Percentiles rank a stretch among this genome's conserved stretches.
phyloP scores from a whole-genome alignment of 495 filamentous ascomycete species.

The Aspergillus mulundensis region DNA sequence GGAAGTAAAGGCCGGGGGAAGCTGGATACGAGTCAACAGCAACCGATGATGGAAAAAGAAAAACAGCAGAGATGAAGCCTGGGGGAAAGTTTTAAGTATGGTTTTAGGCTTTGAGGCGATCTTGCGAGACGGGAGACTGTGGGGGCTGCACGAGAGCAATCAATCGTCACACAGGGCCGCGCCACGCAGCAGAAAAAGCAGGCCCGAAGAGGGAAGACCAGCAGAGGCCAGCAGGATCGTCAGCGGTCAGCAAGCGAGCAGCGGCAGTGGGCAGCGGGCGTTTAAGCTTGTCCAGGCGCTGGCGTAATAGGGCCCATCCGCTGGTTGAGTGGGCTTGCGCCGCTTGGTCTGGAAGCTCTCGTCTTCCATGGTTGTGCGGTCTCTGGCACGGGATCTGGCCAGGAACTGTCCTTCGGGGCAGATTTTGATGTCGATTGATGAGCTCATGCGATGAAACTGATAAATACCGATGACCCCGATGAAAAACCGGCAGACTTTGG shows the following conservation, averaged over 20 bases:
- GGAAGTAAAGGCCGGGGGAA: background rate
- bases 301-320: conserved; percentile 16
- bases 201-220: background rate
- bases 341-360: conserved; percentile 30
- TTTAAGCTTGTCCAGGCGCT: conserved; percentile 19
- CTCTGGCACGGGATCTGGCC: conserved; percentile 2
- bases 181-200: background rate
- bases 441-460: background rate
- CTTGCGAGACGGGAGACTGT: conserved; percentile 11
- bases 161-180: conserved; percentile 6
- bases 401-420: background rate
- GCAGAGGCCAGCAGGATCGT: background rate
- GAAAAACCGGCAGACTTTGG: background rate
- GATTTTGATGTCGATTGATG: background rate
- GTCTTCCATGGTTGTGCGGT: conserved; percentile 8
- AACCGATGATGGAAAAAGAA: conserved; percentile 4
- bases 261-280: background rate
- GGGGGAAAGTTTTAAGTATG: conserved; percentile 12
- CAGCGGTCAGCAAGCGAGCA: background rate
- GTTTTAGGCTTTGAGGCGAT: conserved; percentile 11
- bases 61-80: background rate
- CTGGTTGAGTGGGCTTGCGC: conserved; percentile 11
- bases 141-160: conserved; percentile 12
- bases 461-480: background rate
- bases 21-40: background rate